Conservation (phyloP, 805 yeast species). For the Candida peoriensis region DNA sequence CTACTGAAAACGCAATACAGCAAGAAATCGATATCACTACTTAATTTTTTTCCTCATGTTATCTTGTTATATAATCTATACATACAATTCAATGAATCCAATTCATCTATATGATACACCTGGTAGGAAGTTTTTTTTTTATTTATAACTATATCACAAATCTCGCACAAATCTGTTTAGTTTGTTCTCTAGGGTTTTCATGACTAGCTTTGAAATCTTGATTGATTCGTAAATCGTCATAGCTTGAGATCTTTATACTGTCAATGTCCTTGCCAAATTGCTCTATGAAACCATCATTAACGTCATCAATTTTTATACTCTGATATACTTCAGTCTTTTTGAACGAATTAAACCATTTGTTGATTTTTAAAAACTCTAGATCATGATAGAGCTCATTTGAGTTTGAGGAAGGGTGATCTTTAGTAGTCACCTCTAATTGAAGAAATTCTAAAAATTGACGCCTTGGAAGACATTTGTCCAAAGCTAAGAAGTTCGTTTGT, state of each 20-base stretch:
- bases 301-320: slow-evolving; percentile 10
- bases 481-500: slow-evolving; percentile 58
- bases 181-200: slow-evolving; percentile 15
- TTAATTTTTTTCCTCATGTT: no score
- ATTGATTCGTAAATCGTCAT: slow-evolving; percentile 5
- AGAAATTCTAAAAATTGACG: slow-evolving; percentile 53
- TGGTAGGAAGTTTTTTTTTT: no score
- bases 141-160: slow-evolving; percentile 2
- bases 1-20: no score
- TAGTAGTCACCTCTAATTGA: slow-evolving; percentile 33
- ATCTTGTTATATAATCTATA: no score
- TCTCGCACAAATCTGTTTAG: slow-evolving; percentile 4
- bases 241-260: slow-evolving; percentile 2
- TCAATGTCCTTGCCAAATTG: slow-evolving; percentile 18
- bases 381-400: slow-evolving; percentile 13
- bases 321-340: slow-evolving; percentile 9
- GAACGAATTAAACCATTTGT: slow-evolving; percentile 16
- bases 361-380: slow-evolving; percentile 15
- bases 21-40: no score
- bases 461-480: slow-evolving; percentile 77
- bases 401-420: slow-evolving; percentile 9
- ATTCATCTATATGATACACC: no score
- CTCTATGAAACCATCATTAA: slow-evolving; percentile 6
- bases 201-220: slow-evolving; percentile 9
- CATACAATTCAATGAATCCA: neutral